Percentiles rank a stretch among this genome's conserved stretches.
Conservation (phyloP, 768 basidiomycete genomes). For the Pleurotus tuber-regium region DNA sequence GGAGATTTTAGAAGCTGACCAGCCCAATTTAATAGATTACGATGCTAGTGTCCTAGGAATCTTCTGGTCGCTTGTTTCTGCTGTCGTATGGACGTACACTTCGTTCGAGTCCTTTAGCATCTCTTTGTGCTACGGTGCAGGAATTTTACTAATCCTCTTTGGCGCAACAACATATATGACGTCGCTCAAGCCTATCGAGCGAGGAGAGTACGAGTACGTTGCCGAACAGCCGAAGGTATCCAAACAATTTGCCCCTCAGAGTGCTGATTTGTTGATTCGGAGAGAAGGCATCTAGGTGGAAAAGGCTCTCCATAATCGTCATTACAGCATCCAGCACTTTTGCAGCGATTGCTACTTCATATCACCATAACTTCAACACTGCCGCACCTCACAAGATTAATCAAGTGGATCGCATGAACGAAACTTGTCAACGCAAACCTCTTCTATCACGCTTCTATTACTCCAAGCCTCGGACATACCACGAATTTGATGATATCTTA, state of each 20-base stretch:
- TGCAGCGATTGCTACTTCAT: not conserved
- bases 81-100: not conserved
- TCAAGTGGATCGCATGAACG: not conserved
- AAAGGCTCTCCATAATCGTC: not conserved
- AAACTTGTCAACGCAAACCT: not conserved
- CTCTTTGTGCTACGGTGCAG: not conserved
- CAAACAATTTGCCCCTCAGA: too few relatives aligned
- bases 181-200: not conserved
- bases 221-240: too few relatives aligned
- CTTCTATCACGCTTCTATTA: not conserved
- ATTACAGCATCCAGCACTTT: not conserved
- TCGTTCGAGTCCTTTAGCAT: not conserved
- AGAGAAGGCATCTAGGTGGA: too few relatives aligned
- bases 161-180: not conserved
- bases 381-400: slow-evolving; percentile 1
- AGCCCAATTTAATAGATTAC: too few relatives aligned
- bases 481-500: slow-evolving; percentile 39
- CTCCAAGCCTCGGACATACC: slow-evolving; percentile 10
- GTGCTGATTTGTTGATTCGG: too few relatives aligned
- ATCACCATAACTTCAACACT: not conserved
- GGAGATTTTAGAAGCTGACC: too few relatives aligned
- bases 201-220: too few relatives aligned
- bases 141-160: not conserved
- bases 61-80: not conserved
- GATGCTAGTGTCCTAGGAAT: not conserved